Base-by-base conservation (phyloP, 2,329 filamentous ascomycete species). In the Gnomoniopsis sp. region DNA sequence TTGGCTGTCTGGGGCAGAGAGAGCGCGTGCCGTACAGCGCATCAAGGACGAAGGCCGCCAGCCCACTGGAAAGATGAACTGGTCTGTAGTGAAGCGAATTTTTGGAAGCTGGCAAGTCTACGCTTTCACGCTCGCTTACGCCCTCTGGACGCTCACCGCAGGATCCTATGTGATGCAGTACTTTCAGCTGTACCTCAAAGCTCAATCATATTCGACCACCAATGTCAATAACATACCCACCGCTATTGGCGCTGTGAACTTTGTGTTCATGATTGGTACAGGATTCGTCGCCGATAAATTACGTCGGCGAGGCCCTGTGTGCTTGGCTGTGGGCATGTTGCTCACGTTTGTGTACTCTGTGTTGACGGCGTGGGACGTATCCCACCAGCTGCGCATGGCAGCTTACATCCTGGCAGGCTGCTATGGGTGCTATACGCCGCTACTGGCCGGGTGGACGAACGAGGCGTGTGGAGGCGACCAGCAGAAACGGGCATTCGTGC, bases 11-110 rank as follows among this genome's bases (percentile, higher is more conserved):
- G 73, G 74, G 0, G 71, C 86, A 63, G 89, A 93, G 70, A 80
- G 81, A 23, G 77, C 83, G 57, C 80, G 87, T 43, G 86, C 90
- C 62, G 77, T 82, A 15, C 81, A 88, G 49, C 82, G 89, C 62
- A 93, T 93, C 68, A 81, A 88, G 63, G 81, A 85, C 55, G 75
- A 77, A 47, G 75, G 75, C 19, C 70, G 74, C 51, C 69, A 67
- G 50, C 74, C 74, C 3, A 61, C 66, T 2, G 71, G 72, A 1
- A 73, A 73, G 62, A 66, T 75, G 55, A 67, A 75, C 56, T 69
- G 68, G 65, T 63, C 65, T 34, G 70, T 77, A 21, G 61, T 77
- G 55, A 65, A 66, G 49, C 72, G 75, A 56, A 73, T 77, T 56
- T 71, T 74, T 56, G 62, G 62, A 1, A 73, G 72, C 1, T 79